Evolutionary conservation across 176 grass and related monocot genomes (phyloP).

Genomic region (Oryza punctata): DNA sequence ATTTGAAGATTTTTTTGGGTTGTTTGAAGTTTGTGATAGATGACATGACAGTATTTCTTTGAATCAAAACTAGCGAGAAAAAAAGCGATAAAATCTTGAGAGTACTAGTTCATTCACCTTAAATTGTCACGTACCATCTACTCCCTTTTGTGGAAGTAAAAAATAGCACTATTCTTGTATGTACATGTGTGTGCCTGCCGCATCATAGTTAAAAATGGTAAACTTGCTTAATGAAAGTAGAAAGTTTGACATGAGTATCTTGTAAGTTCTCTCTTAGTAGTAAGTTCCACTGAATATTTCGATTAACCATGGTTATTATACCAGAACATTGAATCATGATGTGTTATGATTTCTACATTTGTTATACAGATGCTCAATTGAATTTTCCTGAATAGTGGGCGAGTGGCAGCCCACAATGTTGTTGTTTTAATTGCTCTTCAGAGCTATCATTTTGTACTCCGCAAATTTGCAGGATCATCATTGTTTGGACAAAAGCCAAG

Average conservation of each 20-base stretch:
- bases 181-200: not conserved
- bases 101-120: not conserved
- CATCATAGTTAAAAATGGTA: not conserved
- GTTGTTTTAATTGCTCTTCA: conserved; percentile 21
- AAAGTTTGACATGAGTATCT: not conserved
- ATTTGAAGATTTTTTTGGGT: not conserved
- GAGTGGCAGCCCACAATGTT: not conserved
- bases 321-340: not conserved
- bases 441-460: not conserved
- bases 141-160: not conserved
- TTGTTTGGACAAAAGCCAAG: conserved; percentile 88
- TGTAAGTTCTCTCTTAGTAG: not conserved
- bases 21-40: conserved; percentile 14
- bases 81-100: not conserved
- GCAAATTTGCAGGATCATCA: conserved; percentile 64
- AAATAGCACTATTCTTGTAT: not conserved
- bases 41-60: not conserved
- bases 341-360: not conserved
- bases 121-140: not conserved
- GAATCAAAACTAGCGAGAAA: not conserved
- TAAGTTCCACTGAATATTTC: not conserved
- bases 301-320: conserved; percentile 2
- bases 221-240: not conserved
- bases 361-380: not conserved
- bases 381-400: not conserved